Evolutionary conservation across 208 protist genomes (phyloP), one percentile per base, ranked within the genome.

Genomic region (Phytomonas francai): DNA sequence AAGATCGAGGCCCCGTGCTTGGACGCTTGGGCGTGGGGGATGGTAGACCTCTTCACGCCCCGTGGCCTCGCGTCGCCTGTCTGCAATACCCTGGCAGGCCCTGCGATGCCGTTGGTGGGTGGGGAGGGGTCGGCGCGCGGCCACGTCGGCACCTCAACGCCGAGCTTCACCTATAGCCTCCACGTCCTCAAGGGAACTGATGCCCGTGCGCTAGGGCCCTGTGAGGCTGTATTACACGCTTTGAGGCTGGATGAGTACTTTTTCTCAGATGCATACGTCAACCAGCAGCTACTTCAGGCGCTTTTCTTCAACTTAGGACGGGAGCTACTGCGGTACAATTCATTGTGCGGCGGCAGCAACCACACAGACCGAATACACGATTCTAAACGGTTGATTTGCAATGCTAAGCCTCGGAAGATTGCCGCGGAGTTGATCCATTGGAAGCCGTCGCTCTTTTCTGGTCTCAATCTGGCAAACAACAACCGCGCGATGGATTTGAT

Each of bases 171-270:
- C 22, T 91, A 82, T 69, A 91, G 84, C 64, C 61, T 94, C 33
- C 84, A 94, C 72, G 68, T 92, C 0, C 70, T 91, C 33, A 87
- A 72, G 3, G 89, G 89, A n/a, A 72, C 67, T 42, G 73, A 70
- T 32, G 79, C 87, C 1, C 72, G 86, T 57, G 79, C 80, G 9
- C 61, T 92, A 19, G 76, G 85, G n/a, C 68, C 77, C 28, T 72
- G 80, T n/a, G 72, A 64, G 12, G 76, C 70, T 14, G 39, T 76
- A 14, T 54, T 73, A 1, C 29, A 51, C 8, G 76, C 76, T 0
- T 69, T 68, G 25, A 32, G 61, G 0, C 31, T 80, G 16, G 76
- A 80, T 30, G 64, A 63, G 29, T 62, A 74, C 19, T 74, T 79
- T 28, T 62, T 69, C 28, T 6, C 14, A 49, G 39, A 49, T 49